Evolutionary conservation across 495 filamentous ascomycete genomes (phyloP).

Genomic region (Trichoderma virens): DNA sequence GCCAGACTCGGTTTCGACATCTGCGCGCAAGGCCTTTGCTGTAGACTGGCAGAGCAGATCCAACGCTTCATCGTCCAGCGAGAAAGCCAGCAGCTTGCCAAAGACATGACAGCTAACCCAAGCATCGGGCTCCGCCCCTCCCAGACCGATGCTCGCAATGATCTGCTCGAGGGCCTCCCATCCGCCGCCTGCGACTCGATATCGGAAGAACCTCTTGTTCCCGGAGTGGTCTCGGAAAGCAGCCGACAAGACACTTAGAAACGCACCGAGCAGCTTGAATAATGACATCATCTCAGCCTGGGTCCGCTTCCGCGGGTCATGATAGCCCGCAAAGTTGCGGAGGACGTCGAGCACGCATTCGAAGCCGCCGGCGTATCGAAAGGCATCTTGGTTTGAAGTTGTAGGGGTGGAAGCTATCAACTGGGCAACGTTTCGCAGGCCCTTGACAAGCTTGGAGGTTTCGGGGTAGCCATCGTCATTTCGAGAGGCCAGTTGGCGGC

Average conservation of each 20-base stretch:
- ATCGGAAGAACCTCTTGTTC: constrained; percentile 78
- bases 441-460: constrained; percentile 30
- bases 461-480: constrained; percentile 31
- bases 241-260: constrained; percentile 65
- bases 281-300: constrained; percentile 51
- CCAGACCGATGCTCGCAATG: constrained; percentile 52
- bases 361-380: constrained; percentile 77
- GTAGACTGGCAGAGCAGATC: constrained; percentile 41
- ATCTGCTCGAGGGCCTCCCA: constrained; percentile 68
- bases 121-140: constrained; percentile 49
- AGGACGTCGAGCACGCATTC: constrained; percentile 61
- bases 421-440: constrained; percentile 36
- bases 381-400: constrained; percentile 60
- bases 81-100: constrained; percentile 75
- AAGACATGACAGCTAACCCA: constrained; percentile 69
- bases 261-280: constrained; percentile 61
- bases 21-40: constrained; percentile 12
- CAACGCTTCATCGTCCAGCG: constrained; percentile 66
- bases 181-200: constrained; percentile 63
- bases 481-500: constrained; percentile 18
- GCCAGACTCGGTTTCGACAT: not conserved
- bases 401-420: constrained; percentile 34
- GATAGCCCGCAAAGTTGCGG: constrained; percentile 60
- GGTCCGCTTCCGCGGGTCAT: constrained; percentile 54
- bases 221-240: constrained; percentile 73